A percentile compares a stretch with the other conserved stretches of the same genome.
phyloP scores from a whole-genome alignment of 2,329 filamentous ascomycete genomes.

The Podosphaera xanthii region DNA sequence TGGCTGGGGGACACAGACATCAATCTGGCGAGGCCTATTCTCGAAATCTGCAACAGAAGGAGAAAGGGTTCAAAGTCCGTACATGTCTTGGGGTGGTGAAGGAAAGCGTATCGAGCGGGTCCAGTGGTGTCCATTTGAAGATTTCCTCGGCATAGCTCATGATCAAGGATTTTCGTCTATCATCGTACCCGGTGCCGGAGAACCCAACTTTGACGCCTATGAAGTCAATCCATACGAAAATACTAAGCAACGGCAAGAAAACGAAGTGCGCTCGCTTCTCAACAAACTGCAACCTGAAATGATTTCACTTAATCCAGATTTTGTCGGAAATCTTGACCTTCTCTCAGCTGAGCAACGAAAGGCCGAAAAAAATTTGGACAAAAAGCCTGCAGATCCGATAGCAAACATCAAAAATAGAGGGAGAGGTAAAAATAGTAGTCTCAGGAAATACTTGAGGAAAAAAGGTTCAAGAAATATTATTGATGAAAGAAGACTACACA shows the following conservation, averaged over 20 bases:
- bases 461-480: slow-evolving; percentile 83
- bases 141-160: slow-evolving; percentile 71
- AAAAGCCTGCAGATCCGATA: slow-evolving; percentile 31
- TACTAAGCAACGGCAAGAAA: slow-evolving; percentile 73
- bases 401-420: slow-evolving; percentile 53
- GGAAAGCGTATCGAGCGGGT: slow-evolving; percentile 61
- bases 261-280: slow-evolving; percentile 69
- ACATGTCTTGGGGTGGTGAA: slow-evolving; percentile 82
- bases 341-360: slow-evolving; percentile 55
- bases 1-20: slow-evolving; percentile 73
- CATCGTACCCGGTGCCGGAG: slow-evolving; percentile 82
- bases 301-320: slow-evolving; percentile 85
- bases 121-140: slow-evolving; percentile 85
- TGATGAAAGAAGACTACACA: slow-evolving; percentile 75
- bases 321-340: slow-evolving; percentile 69
- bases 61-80: slow-evolving; percentile 63
- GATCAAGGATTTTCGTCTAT: slow-evolving; percentile 71
- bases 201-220: slow-evolving; percentile 85
- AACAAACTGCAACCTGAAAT: slow-evolving; percentile 94
- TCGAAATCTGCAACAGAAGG: slow-evolving; percentile 47
- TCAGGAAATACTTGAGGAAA: slow-evolving; percentile 78
- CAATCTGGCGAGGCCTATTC: slow-evolving; percentile 81
- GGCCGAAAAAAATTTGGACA: slow-evolving; percentile 60
- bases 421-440: slow-evolving; percentile 68
- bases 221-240: slow-evolving; percentile 94